These are phyloP conservation scores for Annulohypoxylon maeteangense DNA, from an alignment of 495 filamentous ascomycete genomes.

Conservation along the genomic window DNA sequence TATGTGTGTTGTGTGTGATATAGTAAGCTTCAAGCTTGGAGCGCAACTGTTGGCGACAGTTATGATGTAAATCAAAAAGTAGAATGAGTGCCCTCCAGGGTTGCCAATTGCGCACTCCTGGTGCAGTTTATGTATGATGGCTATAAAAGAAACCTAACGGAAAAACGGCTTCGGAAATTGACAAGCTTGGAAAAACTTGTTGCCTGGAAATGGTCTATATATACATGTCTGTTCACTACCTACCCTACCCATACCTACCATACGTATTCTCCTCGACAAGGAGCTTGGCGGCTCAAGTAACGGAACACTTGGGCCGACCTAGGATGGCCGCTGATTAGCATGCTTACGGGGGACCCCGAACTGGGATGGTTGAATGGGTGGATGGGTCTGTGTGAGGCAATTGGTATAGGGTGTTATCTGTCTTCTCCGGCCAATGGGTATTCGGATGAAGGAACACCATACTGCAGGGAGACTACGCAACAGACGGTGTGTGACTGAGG, in stretches of 20 bases:
- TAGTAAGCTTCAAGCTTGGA: constrained; percentile 33
- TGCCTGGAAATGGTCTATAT: constrained; percentile 32
- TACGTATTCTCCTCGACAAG: constrained; percentile 15
- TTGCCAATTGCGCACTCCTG: constrained; percentile 36
- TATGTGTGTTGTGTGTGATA: neutral
- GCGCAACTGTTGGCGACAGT: constrained; percentile 14
- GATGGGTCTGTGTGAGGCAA: constrained; percentile 32
- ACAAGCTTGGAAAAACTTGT: constrained; percentile 2
- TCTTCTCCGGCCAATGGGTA: constrained; percentile 25
- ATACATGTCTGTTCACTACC: neutral
- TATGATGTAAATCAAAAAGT: constrained; percentile 7
- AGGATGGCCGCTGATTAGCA: constrained; percentile 28
- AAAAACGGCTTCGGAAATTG: neutral
- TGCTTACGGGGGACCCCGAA: constrained; percentile 21
- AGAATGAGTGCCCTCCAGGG: constrained; percentile 42
- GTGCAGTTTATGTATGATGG: constrained; percentile 34
- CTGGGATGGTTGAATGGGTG: constrained; percentile 25
- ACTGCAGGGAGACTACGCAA: constrained; percentile 24
- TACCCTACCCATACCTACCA: too few species aligned
- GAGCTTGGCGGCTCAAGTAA: constrained; percentile 41
- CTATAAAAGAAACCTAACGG: constrained; percentile 2
- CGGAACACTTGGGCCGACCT: constrained; percentile 28
- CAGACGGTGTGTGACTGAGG: constrained; percentile 40
- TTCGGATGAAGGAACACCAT: constrained; percentile 11
- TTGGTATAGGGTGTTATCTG: constrained; percentile 31